phyloP scores from a whole-genome alignment of 139 green algal species.

The Coelastrella sp. region DNA sequence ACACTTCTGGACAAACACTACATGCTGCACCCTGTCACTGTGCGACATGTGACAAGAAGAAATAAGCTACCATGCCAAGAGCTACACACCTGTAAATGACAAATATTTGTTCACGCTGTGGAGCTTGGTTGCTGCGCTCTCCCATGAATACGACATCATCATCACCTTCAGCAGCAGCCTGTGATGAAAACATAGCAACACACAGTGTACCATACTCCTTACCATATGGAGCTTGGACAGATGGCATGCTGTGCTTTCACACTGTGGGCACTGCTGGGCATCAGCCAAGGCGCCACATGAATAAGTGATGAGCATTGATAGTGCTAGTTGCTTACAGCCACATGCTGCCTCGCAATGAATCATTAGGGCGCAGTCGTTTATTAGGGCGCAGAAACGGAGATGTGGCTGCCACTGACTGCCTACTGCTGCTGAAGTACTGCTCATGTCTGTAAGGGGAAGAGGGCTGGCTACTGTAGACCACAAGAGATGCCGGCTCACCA shows the following conservation, averaged over 20 bases:
- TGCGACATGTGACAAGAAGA: too few relatives aligned
- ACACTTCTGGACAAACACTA: too few relatives aligned
- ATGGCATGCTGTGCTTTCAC: not conserved
- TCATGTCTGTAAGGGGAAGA: not conserved
- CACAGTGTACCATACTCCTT: not conserved
- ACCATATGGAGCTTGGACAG: not conserved
- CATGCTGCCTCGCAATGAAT: too few relatives aligned
- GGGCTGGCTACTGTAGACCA: not conserved
- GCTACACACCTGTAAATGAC: constrained; percentile 39
- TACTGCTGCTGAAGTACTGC: too few relatives aligned
- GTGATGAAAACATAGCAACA: not conserved
- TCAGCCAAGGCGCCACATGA: too few relatives aligned
- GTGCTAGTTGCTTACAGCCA: too few relatives aligned
- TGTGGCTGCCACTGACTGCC: too few relatives aligned
- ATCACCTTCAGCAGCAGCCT: not conserved
- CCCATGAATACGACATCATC: constrained; percentile 20
- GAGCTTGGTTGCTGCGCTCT: not conserved
- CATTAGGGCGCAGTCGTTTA: too few relatives aligned
- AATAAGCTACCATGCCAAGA: too few relatives aligned
- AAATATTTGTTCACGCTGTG: not conserved
- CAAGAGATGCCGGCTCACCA: not conserved
- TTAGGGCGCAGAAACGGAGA: too few relatives aligned
- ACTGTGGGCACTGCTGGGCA: too few relatives aligned
- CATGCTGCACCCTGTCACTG: not conserved
- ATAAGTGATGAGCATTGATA: too few relatives aligned